phyloP scores from a whole-genome alignment of 306 rosid species.

The Cicer pinnatifidum region DNA sequence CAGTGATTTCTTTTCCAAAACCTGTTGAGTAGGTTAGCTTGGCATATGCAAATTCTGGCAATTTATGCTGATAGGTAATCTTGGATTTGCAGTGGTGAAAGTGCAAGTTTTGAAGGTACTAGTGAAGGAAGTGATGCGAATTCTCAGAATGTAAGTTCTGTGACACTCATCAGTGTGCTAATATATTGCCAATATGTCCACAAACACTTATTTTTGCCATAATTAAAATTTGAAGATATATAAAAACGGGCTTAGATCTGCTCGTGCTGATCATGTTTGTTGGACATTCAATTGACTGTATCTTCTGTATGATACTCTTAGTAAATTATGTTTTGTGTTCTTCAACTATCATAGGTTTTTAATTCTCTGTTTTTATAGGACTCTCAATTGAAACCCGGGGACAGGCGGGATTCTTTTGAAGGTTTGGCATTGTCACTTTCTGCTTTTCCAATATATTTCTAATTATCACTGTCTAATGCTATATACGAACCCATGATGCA shows the following conservation, averaged over 20 bases:
- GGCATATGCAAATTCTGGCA: constrained; percentile 34
- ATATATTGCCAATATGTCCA: neutral
- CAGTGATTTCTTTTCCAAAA: constrained; percentile 22
- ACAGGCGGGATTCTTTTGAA: constrained; percentile 83
- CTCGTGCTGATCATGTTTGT: too few species aligned
- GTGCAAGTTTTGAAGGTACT: constrained; percentile 80
- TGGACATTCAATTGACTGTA: too few species aligned
- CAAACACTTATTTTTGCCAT: neutral
- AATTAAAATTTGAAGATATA: neutral
- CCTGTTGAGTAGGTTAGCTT: constrained; percentile 32
- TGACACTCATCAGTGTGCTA: constrained; percentile 34
- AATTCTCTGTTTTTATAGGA: constrained; percentile 54
- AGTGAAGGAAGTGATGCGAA: constrained; percentile 96
- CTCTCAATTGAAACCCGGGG: constrained; percentile 81
- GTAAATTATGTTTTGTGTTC: constrained; percentile 26
- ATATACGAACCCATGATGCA: constrained; percentile 21
- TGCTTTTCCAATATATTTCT: constrained; percentile 44
- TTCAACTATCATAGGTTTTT: constrained; percentile 27
- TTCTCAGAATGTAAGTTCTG: constrained; percentile 85
- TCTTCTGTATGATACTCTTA: too few species aligned
- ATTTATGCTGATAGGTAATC: constrained; percentile 52
- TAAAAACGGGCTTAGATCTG: neutral
- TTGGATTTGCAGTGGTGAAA: constrained; percentile 82
- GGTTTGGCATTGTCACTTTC: constrained; percentile 56
- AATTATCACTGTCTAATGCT: constrained; percentile 21